phyloP scores from a whole-genome alignment of 2,329 filamentous ascomycete genomes.

The Sarocladium oryzae region DNA sequence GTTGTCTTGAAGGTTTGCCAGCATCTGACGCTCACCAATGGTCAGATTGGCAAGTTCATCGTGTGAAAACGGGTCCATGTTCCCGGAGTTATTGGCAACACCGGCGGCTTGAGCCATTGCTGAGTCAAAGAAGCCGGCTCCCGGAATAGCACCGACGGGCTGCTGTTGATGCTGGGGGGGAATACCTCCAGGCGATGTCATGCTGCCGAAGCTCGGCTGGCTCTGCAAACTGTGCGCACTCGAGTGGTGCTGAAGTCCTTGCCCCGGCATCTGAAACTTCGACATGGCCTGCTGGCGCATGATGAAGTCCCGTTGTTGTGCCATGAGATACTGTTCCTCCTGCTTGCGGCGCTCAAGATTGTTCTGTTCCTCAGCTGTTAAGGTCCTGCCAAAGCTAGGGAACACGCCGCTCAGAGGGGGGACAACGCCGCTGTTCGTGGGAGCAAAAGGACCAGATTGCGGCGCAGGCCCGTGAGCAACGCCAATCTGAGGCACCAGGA shows the following conservation, averaged over 20 bases:
- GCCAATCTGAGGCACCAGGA: slow-evolving; percentile 94
- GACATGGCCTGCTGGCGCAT: slow-evolving; percentile 76
- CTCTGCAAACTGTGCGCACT: slow-evolving; percentile 95
- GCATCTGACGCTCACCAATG: slow-evolving; percentile 45
- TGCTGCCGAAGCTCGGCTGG: slow-evolving; percentile 93
- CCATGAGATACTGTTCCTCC: slow-evolving; percentile 95
- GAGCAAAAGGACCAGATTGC: slow-evolving; percentile 41
- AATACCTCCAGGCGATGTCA: slow-evolving; percentile 74
- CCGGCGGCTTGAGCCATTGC: slow-evolving; percentile 34
- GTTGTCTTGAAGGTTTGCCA: slow-evolving; percentile 30
- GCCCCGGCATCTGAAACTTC: slow-evolving; percentile 57
- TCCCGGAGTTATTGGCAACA: slow-evolving; percentile 22
- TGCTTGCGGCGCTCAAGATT: slow-evolving; percentile 94
- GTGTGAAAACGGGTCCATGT: slow-evolving; percentile 53
- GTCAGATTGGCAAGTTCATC: slow-evolving; percentile 68
- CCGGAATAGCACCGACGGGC: slow-evolving; percentile 48
- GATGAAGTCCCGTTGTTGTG: slow-evolving; percentile 88
- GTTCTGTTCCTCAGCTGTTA: slow-evolving; percentile 97
- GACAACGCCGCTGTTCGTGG: slow-evolving; percentile 56
- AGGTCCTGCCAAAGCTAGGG: slow-evolving; percentile 89
- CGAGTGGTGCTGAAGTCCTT: slow-evolving; percentile 75
- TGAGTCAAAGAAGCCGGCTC: slow-evolving; percentile 63
- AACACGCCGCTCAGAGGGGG: slow-evolving; percentile 91
- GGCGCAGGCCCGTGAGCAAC: slow-evolving; percentile 78
- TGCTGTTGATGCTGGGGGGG: slow-evolving; percentile 37